Evolutionary conservation across 805 yeast species (phyloP).

Genomic region (Cyberlindnera subsufficiens): DNA sequence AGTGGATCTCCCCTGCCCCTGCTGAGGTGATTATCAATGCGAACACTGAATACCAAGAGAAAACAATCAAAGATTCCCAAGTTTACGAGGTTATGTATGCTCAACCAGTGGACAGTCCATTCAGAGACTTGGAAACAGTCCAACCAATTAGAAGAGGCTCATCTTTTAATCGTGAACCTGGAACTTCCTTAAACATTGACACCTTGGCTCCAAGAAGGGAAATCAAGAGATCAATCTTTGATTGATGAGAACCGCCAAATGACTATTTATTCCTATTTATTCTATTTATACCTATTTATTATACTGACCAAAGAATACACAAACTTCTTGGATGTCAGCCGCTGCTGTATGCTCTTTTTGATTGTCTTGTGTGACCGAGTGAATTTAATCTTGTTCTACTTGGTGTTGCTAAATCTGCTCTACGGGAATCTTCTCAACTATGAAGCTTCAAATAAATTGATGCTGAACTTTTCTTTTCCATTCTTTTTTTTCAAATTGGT

Average conservation of each 20-base stretch:
- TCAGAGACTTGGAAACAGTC: slow-evolving; percentile 6
- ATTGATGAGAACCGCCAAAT: slow-evolving; percentile 2
- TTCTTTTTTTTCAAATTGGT: too few relatives aligned
- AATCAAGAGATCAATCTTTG: slow-evolving; percentile 10
- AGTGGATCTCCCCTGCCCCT: slow-evolving; percentile 9
- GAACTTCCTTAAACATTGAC: slow-evolving; percentile 7
- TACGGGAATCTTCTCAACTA: too few relatives aligned
- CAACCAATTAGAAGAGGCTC: slow-evolving; percentile 14
- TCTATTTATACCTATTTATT: slow-evolving; percentile 6
- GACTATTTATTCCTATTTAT: slow-evolving; percentile 1
- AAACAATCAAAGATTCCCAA: slow-evolving; percentile 5
- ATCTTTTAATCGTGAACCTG: slow-evolving; percentile 14
- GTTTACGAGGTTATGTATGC: slow-evolving; percentile 9
- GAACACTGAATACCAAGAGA: slow-evolving; percentile 7
- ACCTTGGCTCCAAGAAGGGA: slow-evolving; percentile 15
- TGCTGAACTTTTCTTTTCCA: too few relatives aligned
- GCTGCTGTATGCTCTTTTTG: too few relatives aligned
- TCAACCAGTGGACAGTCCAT: slow-evolving; percentile 6
- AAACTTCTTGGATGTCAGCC: too few relatives aligned
- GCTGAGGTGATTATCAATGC: slow-evolving; percentile 1
- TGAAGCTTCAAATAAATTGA: too few relatives aligned
- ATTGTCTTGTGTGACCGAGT: too few relatives aligned
- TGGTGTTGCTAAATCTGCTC: too few relatives aligned
- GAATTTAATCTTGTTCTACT: too few relatives aligned
- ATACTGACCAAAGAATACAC: too few relatives aligned